These are phyloP conservation scores for Hylodesmum podocarpum DNA, from an alignment of 306 rosid species.

Conservation along the genomic window DNA sequence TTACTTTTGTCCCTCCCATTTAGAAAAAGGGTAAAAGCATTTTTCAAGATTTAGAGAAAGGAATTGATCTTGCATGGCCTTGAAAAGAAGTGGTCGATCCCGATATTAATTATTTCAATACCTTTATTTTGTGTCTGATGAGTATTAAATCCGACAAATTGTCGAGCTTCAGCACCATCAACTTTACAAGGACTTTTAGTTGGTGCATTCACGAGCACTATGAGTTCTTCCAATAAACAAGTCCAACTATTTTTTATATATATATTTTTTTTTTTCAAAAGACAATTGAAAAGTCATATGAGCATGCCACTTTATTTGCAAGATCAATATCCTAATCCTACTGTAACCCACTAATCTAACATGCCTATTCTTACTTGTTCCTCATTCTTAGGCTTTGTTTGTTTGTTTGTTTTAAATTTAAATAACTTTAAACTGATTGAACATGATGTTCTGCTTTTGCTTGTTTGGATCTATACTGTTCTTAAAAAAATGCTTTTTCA, in stretches of 20 bases:
- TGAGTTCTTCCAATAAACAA: slow-evolving; percentile 32
- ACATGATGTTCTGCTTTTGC: slow-evolving; percentile 29
- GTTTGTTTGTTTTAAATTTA: background rate
- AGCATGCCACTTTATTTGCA: slow-evolving; percentile 46
- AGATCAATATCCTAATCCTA: slow-evolving; percentile 56
- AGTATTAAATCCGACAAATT: slow-evolving; percentile 32
- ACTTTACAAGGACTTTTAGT: slow-evolving; percentile 38
- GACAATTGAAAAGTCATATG: slow-evolving; percentile 47
- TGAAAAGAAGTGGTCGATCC: slow-evolving; percentile 32
- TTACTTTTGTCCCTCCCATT: background rate
- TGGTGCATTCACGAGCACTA: slow-evolving; percentile 40
- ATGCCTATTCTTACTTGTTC: slow-evolving; percentile 39
- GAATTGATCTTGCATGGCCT: slow-evolving; percentile 27
- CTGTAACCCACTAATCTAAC: slow-evolving; percentile 74
- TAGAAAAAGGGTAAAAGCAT: slow-evolving; percentile 9
- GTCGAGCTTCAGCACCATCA: slow-evolving; percentile 40
- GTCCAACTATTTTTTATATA: background rate
- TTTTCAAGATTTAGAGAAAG: background rate
- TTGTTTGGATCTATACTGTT: slow-evolving; percentile 37
- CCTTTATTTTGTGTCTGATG: slow-evolving; percentile 10
- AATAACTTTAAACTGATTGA: slow-evolving; percentile 30
- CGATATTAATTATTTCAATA: background rate
- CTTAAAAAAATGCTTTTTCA: slow-evolving; percentile 20
- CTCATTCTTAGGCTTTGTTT: slow-evolving; percentile 50
- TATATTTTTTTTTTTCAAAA: slow-evolving; percentile 9